phyloP scores from a whole-genome alignment of 768 basidiomycete species.

The Mycena galopus region DNA sequence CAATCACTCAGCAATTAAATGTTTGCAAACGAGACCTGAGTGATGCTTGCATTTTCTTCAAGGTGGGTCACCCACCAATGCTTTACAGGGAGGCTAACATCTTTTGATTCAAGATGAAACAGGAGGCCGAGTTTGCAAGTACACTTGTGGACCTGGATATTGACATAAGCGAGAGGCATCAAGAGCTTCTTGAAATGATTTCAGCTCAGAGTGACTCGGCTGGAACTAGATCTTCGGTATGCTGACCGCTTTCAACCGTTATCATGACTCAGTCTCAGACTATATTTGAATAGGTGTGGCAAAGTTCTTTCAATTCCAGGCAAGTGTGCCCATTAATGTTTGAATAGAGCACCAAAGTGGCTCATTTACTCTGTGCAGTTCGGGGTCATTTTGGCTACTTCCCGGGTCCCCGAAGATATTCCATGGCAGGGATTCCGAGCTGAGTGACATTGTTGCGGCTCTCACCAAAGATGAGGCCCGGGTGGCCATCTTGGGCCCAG shows the following conservation, averaged over 20 bases:
- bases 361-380: not conserved
- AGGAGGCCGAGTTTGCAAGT: not conserved
- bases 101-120: not conserved
- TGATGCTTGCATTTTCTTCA: not conserved
- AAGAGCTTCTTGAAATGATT: constrained; percentile 7
- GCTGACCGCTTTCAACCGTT: not conserved
- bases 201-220: not conserved
- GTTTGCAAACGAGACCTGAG: not conserved
- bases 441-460: no score
- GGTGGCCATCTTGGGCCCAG: not conserved
- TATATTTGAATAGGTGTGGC: not conserved
- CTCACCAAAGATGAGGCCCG: no score
- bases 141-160: not conserved
- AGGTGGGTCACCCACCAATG: not conserved
- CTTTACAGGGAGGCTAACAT: not conserved
- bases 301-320: not conserved
- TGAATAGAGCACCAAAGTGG: not conserved
- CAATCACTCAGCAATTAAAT: not conserved
- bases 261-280: no score
- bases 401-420: no score
- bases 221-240: not conserved
- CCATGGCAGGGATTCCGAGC: no score
- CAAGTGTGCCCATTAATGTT: not conserved
- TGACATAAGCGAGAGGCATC: not conserved
- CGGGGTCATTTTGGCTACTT: not conserved